These are phyloP conservation scores for Tanacetum coccineum DNA, from an alignment of 129 eudicot genomes.

Conservation along the genomic window DNA sequence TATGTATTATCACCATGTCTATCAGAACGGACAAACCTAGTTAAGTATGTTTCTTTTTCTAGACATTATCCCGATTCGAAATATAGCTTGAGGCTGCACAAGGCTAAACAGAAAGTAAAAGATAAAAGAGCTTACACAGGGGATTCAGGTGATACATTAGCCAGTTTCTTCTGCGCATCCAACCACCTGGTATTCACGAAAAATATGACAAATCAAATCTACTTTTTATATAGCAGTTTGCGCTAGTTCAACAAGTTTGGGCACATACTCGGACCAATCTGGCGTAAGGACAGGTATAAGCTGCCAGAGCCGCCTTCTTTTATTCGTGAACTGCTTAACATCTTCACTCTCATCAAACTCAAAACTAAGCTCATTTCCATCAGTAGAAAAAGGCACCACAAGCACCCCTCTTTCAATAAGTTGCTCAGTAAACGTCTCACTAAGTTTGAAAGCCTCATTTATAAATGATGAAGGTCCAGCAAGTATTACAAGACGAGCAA, in stretches of 20 bases:
- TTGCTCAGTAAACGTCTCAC: conserved; percentile 67
- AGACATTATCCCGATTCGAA: not conserved
- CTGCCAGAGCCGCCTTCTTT: conserved; percentile 86
- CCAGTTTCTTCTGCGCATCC: conserved; percentile 88
- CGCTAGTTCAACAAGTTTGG: not conserved
- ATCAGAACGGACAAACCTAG: too few relatives aligned
- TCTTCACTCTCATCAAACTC: conserved; percentile 72
- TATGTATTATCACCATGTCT: too few relatives aligned
- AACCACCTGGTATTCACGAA: conserved; percentile 61
- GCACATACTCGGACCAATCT: conserved; percentile 83
- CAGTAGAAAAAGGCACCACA: conserved; percentile 79
- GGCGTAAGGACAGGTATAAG: conserved; percentile 60
- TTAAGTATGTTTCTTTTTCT: too few relatives aligned
- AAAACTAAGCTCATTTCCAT: conserved; percentile 63
- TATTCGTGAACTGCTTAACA: conserved; percentile 36
- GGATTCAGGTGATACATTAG: conserved; percentile 76
- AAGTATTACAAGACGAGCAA: conserved; percentile 84
- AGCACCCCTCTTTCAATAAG: conserved; percentile 91
- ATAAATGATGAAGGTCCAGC: conserved; percentile 76
- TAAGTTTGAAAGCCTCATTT: conserved; percentile 50
- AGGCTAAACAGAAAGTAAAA: conserved; percentile 10
- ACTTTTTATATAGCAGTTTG: not conserved
- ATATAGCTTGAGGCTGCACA: conserved; percentile 4
- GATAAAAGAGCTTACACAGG: conserved; percentile 65
- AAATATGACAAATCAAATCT: not conserved